Evolutionary conservation across 345 rosid genomes (phyloP), one percentile per base, ranked within the genome.

Genomic region (Triadica sebifera): DNA sequence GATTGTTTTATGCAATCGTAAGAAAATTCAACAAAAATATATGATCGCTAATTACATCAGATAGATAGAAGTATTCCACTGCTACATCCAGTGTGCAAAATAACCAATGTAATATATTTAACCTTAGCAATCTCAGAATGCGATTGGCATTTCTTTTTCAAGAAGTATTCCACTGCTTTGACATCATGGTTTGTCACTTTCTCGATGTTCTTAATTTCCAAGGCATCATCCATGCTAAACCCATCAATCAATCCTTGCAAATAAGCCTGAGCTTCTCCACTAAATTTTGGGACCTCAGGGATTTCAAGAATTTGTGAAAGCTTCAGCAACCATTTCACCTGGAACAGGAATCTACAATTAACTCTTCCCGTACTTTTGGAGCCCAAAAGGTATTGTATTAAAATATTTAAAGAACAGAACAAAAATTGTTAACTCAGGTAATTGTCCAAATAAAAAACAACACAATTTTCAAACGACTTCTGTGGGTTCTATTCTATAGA

Each of bases 131-230:
- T 87, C 84, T 96, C 99, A 4, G 88, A 89, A 37, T 95, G 89
- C 4, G 90, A 80, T 75, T 86, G 87, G 63, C 98, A 93, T 78
- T 87, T 93, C 86, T 87, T 87, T 83, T 95, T 95, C 87, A 95
- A 82, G 82, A 91, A 91, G 72, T 96, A 96, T 69, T 96, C 99
- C 56, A 91, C 96, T 0, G 95, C 98, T 81, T 93, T 93, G 22
- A 96, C 99, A 83, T 96, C 99, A 74, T 96, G 98, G 76, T 93
- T 91, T 8, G 96, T 91, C 67, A 86, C 91, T 79, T 71, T 87
- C 90, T 95, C 99, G 4, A 93, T 93, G 63, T 82, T 78, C 75
- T 90, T 91, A 62, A 95, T 87, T 79, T 91, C 94, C 85, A 85
- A 76, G 2, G 96, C 97, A 72, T 95, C 98, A 68, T 86, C 84